Base-by-base conservation (phyloP, 2,329 filamentous ascomycete genomes). In the Pyricularia sp. region DNA sequence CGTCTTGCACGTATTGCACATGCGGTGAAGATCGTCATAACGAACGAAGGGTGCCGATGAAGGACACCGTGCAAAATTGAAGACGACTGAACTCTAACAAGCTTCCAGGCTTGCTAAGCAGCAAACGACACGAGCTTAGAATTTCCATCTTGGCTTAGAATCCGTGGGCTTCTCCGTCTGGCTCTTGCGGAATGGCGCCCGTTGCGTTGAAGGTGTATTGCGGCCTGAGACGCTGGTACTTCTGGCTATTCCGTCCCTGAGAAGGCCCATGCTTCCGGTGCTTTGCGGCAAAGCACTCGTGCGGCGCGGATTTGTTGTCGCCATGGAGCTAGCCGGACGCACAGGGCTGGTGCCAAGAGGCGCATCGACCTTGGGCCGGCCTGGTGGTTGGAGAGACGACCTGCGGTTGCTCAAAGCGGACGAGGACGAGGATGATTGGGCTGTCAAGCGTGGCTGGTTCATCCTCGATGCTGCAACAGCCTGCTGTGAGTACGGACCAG, bases 261-360 rank as follows among this genome's bases (percentile, higher is more conserved):
- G 13, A 16, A 44, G 44, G 24, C 71, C 69, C 57, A 69, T 74
- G 3, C 71, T 69, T 30, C 69, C 65, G 63, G 72, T 78, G 0
- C 80, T 77, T 65, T 81, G 76, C 22, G 84, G 83, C 26, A 87
- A 74, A 65, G 87, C 70, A 69, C 84, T 86, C 4, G 74, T 77
- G 33, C 84, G 80, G 66, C 84, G 76, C 65, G 75, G 78, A 24
- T 26, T 35, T 24, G 16, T 31, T 2, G 75, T 74, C 7, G 83
- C 81, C 60, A 87, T 70, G 3, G 85, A 87, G 71, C 83, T 87
- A 59, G 80, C 81, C 12, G 85, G 80, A 33, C 85, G 79, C 55
- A 71, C 74, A 69, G 69, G 73, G 28, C 67, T 67, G 69, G 69
- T 71, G 65, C 66, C 71, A 16, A 72, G 70, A 10, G 16, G 68